Percentiles rank a stretch among this genome's conserved stretches.
Evolutionary conservation across 768 basidiomycete species (phyloP).

Genomic region (Chalciporus sphaerocephalus): DNA sequence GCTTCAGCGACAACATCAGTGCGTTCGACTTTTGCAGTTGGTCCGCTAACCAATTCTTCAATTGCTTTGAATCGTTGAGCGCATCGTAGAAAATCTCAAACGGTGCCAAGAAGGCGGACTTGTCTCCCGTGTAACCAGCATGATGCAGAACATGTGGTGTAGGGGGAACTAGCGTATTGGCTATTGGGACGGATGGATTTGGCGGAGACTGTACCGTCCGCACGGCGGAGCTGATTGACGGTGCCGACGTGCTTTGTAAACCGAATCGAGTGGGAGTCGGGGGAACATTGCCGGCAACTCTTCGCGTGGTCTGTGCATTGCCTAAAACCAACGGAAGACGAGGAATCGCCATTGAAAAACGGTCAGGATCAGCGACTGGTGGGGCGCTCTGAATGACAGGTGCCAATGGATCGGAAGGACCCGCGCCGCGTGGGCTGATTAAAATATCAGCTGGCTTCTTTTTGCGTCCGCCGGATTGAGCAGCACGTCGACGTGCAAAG

Average conservation of each 20-base stretch:
- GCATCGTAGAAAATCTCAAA: conserved; percentile 86
- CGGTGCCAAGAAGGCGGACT: conserved; percentile 73
- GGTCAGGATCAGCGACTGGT: conserved; percentile 46
- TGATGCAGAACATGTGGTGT: conserved; percentile 65
- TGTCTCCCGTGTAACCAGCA: conserved; percentile 58
- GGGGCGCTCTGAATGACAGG: conserved; percentile 77
- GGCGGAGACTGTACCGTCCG: conserved; percentile 46
- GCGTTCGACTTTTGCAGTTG: conserved; percentile 63
- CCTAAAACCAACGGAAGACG: conserved; percentile 51
- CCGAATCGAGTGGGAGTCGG: conserved; percentile 67
- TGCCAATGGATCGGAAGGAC: conserved; percentile 48
- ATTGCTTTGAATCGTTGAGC: conserved; percentile 71
- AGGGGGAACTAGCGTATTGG: conserved; percentile 59
- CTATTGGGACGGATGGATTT: conserved; percentile 62
- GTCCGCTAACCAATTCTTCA: conserved; percentile 72
- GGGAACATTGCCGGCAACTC: conserved; percentile 58
- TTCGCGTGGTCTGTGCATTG: conserved; percentile 44
- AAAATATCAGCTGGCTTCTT: conserved; percentile 78
- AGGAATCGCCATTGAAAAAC: conserved; percentile 62
- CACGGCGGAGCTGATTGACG: conserved; percentile 24
- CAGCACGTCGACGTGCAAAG: conserved; percentile 71
- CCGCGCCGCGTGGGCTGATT: conserved; percentile 64
- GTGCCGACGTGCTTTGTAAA: conserved; percentile 33
- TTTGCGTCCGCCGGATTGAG: conserved; percentile 53
- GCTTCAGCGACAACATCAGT: conserved; percentile 47